phyloP scores from a whole-genome alignment of 2,329 filamentous ascomycete species.

The Trichoderma gracile region DNA sequence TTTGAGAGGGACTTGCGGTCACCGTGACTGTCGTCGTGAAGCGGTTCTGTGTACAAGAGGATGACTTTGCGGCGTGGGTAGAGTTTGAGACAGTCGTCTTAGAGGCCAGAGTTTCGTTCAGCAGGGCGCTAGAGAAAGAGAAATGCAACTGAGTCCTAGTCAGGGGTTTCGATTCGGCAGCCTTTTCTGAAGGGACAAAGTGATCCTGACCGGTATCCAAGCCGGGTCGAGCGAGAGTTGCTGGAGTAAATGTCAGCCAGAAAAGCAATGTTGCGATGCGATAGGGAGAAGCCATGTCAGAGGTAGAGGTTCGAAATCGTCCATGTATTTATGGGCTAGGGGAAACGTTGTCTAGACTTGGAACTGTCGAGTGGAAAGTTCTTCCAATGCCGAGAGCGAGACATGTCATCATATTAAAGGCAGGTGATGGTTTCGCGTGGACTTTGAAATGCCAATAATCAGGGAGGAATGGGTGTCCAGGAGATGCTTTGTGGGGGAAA shows the following conservation, averaged over 20 bases:
- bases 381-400: neutral
- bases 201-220: conserved; percentile 4
- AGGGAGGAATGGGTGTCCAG: conserved; percentile 8
- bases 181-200: neutral
- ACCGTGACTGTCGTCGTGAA: conserved; percentile 18
- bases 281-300: conserved; percentile 25
- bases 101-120: conserved; percentile 1
- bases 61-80: neutral
- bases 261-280: conserved; percentile 19
- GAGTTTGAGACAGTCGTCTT: neutral
- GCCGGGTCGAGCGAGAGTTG: neutral
- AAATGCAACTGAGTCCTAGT: neutral
- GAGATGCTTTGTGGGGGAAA: conserved; percentile 6
- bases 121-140: neutral
- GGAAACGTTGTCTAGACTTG: neutral
- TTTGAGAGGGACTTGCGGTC: neutral
- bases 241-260: conserved; percentile 28
- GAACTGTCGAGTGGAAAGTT: neutral
- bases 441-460: neutral
- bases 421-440: neutral
- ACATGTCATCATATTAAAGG: neutral
- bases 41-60: neutral
- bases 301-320: conserved; percentile 13
- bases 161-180: neutral
- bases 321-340: conserved; percentile 3